These are phyloP conservation scores for Penicillium sp. DNA, from an alignment of 2,329 filamentous ascomycete species.

Conservation along the genomic window DNA sequence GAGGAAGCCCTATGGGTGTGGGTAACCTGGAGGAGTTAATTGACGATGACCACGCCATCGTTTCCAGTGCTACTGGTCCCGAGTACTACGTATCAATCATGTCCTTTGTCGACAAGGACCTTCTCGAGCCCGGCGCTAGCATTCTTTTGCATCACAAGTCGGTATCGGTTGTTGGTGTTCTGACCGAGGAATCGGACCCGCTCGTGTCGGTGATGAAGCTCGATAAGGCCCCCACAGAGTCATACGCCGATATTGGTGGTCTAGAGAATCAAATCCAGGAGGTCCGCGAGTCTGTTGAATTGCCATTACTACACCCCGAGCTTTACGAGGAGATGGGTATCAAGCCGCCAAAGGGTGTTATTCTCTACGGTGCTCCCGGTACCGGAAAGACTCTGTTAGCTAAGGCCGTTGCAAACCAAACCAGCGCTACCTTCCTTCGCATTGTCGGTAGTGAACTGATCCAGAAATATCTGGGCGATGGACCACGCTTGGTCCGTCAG, in stretches of 20 bases:
- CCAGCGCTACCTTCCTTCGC: slow-evolving; percentile 95
- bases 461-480: slow-evolving; percentile 97
- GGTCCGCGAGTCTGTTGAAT: slow-evolving; percentile 93
- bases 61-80: slow-evolving; percentile 93
- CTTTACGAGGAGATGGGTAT: slow-evolving; percentile 99
- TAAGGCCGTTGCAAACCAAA: slow-evolving; percentile 97
- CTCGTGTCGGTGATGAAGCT: slow-evolving; percentile 98
- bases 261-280: slow-evolving; percentile 95
- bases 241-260: slow-evolving; percentile 97
- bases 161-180: slow-evolving; percentile 93
- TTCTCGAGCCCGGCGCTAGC: slow-evolving; percentile 92
- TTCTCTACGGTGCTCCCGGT: slow-evolving; percentile 94
- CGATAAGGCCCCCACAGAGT: slow-evolving; percentile 97
- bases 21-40: slow-evolving; percentile 98
- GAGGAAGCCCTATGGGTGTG: slow-evolving; percentile 97
- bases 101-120: slow-evolving; percentile 99
- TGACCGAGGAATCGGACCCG: slow-evolving; percentile 95
- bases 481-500: slow-evolving; percentile 89
- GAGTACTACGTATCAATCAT: slow-evolving; percentile 99
- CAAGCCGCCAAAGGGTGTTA: slow-evolving; percentile 99
- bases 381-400: slow-evolving; percentile 95
- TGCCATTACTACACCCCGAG: slow-evolving; percentile 92
- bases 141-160: slow-evolving; percentile 97
- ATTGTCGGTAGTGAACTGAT: slow-evolving; percentile 97
- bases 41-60: slow-evolving; percentile 98